phyloP scores from a whole-genome alignment of 208 protist genomes.

The Acanthamoeba quina region DNA sequence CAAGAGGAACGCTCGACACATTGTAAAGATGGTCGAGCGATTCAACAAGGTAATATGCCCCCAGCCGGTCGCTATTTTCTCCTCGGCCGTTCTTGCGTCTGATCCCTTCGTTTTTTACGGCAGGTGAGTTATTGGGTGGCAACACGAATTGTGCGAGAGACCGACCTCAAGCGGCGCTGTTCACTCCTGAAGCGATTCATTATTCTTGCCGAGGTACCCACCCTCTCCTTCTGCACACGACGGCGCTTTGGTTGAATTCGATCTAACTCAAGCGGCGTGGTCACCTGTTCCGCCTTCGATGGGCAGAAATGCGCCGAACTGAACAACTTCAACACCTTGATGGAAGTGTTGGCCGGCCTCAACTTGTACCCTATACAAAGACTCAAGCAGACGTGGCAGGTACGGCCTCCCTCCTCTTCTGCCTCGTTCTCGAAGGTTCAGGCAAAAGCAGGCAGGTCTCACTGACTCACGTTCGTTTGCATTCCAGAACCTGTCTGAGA shows the following conservation, averaged over 20 bases:
- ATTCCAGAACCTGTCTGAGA: conserved; percentile 24
- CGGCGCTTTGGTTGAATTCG: background rate
- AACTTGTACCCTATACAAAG: conserved; percentile 69
- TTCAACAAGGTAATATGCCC: conserved; percentile 9
- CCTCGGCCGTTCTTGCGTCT: background rate
- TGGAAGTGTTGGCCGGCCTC: conserved; percentile 73
- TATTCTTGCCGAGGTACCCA: conserved; percentile 67
- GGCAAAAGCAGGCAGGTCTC: too few species aligned
- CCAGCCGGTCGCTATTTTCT: background rate
- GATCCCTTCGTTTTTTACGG: background rate
- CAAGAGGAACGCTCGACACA: conserved; percentile 65
- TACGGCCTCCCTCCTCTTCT: background rate
- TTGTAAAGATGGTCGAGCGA: conserved; percentile 71
- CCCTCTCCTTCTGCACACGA: too few species aligned
- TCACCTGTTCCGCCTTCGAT: background rate
- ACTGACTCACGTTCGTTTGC: background rate
- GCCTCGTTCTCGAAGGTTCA: too few species aligned
- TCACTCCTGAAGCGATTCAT: conserved; percentile 65
- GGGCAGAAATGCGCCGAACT: conserved; percentile 60
- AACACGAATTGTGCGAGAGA: conserved; percentile 66
- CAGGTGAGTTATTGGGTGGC: conserved; percentile 72
- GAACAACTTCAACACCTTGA: conserved; percentile 72
- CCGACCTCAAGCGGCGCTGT: conserved; percentile 47
- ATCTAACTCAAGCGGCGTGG: background rate
- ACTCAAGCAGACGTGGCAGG: conserved; percentile 67